Conservation (phyloP, 495 filamentous ascomycete species). For the Extremus antarcticus region DNA sequence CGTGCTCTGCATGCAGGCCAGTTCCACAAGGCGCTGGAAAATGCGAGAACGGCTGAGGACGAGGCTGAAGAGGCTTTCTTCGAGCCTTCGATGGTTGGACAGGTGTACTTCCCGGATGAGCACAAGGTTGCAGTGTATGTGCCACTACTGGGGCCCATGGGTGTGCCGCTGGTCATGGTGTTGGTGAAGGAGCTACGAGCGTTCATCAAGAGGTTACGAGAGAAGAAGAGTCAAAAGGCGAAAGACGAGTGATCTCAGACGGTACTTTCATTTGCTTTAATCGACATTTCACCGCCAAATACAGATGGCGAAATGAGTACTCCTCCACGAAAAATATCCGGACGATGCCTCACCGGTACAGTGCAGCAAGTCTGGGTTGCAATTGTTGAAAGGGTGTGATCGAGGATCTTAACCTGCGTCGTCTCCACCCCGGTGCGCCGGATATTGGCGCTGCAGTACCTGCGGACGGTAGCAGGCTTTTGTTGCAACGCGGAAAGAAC, state of each 20-base stretch:
- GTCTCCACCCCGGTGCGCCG: too few relatives aligned
- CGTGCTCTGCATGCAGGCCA: constrained; percentile 53
- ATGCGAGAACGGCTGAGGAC: constrained; percentile 71
- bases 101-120: constrained; percentile 95
- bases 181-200: constrained; percentile 59
- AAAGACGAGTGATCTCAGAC: neutral
- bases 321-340: too few relatives aligned
- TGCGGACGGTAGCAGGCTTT: too few relatives aligned
- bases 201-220: constrained; percentile 39
- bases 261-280: too few relatives aligned
- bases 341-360: too few relatives aligned
- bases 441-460: too few relatives aligned
- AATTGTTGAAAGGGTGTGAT: too few relatives aligned
- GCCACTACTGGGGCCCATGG: constrained; percentile 81
- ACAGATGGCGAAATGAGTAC: too few relatives aligned
- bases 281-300: too few relatives aligned
- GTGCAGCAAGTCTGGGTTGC: too few relatives aligned
- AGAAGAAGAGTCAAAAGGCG: neutral
- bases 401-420: too few relatives aligned
- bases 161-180: constrained; percentile 77
- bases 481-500: too few relatives aligned
- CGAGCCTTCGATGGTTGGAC: constrained; percentile 97
- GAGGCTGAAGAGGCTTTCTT: constrained; percentile 95
- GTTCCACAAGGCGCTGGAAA: constrained; percentile 57
- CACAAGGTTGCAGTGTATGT: constrained; percentile 98